These are phyloP conservation scores for Agaricus blazei DNA, from an alignment of 768 basidiomycete species.

Conservation along the genomic window DNA sequence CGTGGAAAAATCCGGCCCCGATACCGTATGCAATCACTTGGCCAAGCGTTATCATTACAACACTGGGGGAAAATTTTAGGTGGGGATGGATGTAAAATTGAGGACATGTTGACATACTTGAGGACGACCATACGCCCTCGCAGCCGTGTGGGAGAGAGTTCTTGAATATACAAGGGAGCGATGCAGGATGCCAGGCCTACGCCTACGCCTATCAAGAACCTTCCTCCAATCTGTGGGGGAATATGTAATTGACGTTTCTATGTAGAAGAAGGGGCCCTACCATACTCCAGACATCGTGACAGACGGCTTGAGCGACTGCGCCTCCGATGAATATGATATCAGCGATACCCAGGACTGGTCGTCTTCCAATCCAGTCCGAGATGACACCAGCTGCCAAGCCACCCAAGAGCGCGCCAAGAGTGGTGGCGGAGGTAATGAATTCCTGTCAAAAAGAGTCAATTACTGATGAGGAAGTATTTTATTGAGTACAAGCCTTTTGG, in stretches of 20 bases:
- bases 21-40: conserved; percentile 79
- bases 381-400: conserved; percentile 63
- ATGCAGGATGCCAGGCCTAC: conserved; percentile 76
- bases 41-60: conserved; percentile 76
- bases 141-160: conserved; percentile 69
- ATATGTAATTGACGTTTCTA: neutral
- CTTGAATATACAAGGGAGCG: conserved; percentile 81
- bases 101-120: conserved; percentile 33
- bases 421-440: conserved; percentile 76
- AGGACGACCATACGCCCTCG: conserved; percentile 77
- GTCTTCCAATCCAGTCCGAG: conserved; percentile 68
- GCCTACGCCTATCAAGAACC: conserved; percentile 71
- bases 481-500: conserved; percentile 46
- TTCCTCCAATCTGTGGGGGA: conserved; percentile 50
- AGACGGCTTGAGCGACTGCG: conserved; percentile 66
- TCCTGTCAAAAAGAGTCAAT: conserved; percentile 38
- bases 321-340: conserved; percentile 74
- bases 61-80: conserved; percentile 24
- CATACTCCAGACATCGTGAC: conserved; percentile 68
- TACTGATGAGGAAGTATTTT: neutral
- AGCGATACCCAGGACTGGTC: conserved; percentile 58
- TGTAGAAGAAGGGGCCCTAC: conserved; percentile 24
- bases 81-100: no score
- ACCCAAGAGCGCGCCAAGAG: conserved; percentile 73
- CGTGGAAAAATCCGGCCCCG: conserved; percentile 58